These are phyloP conservation scores for Wallacemonas sp. DNA, from an alignment of 208 protist species.

Conservation along the genomic window DNA sequence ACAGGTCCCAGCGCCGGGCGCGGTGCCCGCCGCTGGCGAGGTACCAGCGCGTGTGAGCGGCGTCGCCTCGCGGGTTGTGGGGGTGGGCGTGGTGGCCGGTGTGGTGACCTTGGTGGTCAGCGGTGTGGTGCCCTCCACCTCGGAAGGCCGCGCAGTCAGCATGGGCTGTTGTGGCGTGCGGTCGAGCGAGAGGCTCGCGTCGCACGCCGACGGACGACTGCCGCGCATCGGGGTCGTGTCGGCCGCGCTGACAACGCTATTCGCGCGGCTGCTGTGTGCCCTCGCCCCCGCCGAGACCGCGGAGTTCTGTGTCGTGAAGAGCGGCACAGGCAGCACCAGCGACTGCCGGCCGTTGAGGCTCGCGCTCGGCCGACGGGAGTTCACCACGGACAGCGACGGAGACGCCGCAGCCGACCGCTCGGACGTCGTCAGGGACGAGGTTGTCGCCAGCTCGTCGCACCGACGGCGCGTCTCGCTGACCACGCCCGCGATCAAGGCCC, in stretches of 20 bases:
- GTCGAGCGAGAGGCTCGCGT: neutral
- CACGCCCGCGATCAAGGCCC: neutral
- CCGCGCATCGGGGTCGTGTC: too few relatives aligned
- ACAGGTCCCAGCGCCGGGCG: too few relatives aligned
- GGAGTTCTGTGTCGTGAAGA: neutral
- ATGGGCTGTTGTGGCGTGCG: constrained; percentile 12
- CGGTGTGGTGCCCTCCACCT: neutral
- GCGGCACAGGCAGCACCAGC: constrained; percentile 1
- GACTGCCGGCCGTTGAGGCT: neutral
- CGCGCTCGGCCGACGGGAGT: neutral
- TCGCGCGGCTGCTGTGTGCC: too few relatives aligned
- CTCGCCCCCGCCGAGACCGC: neutral
- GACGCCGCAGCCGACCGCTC: neutral
- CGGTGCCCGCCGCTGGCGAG: too few relatives aligned
- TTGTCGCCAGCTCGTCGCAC: neutral
- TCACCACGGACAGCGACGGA: neutral
- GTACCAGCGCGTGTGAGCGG: too few relatives aligned
- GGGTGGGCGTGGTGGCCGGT: neutral
- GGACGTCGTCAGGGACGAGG: neutral
- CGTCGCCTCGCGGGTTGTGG: neutral
- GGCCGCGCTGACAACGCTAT: too few relatives aligned
- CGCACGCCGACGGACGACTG: neutral
- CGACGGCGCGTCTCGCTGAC: neutral
- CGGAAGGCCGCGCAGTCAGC: constrained; percentile 7
- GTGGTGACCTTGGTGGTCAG: neutral